Percentiles rank a stretch among this genome's conserved stretches.
Conservation (phyloP, 2,329 filamentous ascomycete genomes). For the Ceratocystis huliohia region DNA sequence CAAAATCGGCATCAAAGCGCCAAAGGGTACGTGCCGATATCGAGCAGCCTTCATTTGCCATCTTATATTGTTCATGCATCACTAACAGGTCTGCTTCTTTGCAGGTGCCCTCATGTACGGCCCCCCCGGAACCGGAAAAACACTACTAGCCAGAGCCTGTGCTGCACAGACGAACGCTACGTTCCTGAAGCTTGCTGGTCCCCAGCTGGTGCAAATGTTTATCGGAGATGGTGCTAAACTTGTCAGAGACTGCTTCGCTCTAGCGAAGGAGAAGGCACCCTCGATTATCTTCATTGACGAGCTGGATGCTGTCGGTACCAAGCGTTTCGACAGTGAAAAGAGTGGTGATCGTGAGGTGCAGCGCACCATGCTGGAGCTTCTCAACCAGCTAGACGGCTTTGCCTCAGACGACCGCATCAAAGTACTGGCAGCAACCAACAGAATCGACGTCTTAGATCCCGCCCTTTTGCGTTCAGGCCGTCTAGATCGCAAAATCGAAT, state of each 20-base stretch:
- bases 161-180: conserved; percentile 96
- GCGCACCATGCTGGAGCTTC: conserved; percentile 94
- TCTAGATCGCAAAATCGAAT: conserved; percentile 94
- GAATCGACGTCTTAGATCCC: conserved; percentile 85
- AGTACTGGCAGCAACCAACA: conserved; percentile 87
- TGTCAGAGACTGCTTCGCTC: conserved; percentile 90
- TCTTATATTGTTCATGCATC: conserved; percentile 20
- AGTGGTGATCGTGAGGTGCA: conserved; percentile 96
- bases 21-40: conserved; percentile 63
- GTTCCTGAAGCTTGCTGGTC: conserved; percentile 94
- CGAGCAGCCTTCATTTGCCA: neutral
- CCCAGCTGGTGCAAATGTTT: conserved; percentile 98
- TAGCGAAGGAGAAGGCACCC: conserved; percentile 96
- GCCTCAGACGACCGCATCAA: conserved; percentile 95
- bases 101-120: conserved; percentile 96
- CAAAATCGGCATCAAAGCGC: conserved; percentile 99
- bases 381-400: conserved; percentile 97
- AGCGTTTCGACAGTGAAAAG: conserved; percentile 98
- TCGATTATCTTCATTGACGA: conserved; percentile 99
- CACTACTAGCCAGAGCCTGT: conserved; percentile 83
- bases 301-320: conserved; percentile 93
- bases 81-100: conserved; percentile 2
- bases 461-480: conserved; percentile 83
- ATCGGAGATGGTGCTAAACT: conserved; percentile 97
- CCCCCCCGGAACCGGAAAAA: conserved; percentile 80